A percentile compares a stretch with the other conserved stretches of the same genome.
Evolutionary conservation across 1,139 yeast genomes (phyloP).

Genomic region (Arxiozyma heterogenica): DNA sequence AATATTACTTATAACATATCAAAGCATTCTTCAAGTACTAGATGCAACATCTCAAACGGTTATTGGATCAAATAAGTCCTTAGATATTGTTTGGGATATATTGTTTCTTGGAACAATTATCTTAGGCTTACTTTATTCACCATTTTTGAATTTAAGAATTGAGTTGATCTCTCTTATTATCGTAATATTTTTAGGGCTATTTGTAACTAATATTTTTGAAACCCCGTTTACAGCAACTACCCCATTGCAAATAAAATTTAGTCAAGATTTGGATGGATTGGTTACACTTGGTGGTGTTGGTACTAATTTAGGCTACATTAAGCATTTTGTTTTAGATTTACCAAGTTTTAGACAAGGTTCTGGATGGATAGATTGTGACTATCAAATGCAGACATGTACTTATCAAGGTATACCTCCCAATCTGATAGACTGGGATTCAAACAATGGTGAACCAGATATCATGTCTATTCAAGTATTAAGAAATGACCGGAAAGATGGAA

Average conservation of each 20-base stretch:
- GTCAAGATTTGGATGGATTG: slow-evolving; percentile 47
- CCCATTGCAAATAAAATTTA: slow-evolving; percentile 64
- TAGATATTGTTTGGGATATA: slow-evolving; percentile 40
- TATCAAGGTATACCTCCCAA: slow-evolving; percentile 50
- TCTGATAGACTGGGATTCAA: slow-evolving; percentile 34
- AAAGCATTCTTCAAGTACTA: slow-evolving; percentile 42
- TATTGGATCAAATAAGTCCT: slow-evolving; percentile 50
- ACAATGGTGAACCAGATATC: slow-evolving; percentile 26
- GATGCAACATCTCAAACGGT: slow-evolving; percentile 62
- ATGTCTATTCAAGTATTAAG: slow-evolving; percentile 42
- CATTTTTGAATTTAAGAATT: slow-evolving; percentile 39
- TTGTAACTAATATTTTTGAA: slow-evolving; percentile 29
- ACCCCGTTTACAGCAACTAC: slow-evolving; percentile 48
- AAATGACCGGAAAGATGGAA: slow-evolving; percentile 36
- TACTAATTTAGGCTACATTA: slow-evolving; percentile 22
- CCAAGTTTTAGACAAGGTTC: slow-evolving; percentile 48
- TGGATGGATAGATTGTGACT: slow-evolving; percentile 32
- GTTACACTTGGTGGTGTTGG: slow-evolving; percentile 40
- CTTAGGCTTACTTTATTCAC: slow-evolving; percentile 51
- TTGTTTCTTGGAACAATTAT: slow-evolving; percentile 35
- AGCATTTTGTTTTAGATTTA: slow-evolving; percentile 42
- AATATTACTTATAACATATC: slow-evolving; percentile 41
- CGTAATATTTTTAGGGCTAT: slow-evolving; percentile 26
- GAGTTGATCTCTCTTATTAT: slow-evolving; percentile 38
- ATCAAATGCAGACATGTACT: slow-evolving; percentile 41